phyloP scores from a whole-genome alignment of 495 filamentous ascomycete species.

The Xylaria longipes region DNA sequence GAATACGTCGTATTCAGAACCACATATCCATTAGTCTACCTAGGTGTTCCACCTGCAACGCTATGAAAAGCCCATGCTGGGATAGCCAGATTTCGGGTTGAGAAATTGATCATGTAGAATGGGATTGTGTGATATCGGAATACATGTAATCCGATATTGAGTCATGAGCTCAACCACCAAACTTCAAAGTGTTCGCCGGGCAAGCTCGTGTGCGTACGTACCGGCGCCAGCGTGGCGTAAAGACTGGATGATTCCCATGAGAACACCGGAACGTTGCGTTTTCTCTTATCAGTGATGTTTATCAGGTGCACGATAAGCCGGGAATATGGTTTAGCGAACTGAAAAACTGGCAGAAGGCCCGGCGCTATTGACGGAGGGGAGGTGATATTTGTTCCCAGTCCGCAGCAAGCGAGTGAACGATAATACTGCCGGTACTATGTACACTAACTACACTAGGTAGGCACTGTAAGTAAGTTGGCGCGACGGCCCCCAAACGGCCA shows the following conservation, averaged over 20 bases:
- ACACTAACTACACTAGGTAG: neutral
- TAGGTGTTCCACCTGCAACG: neutral
- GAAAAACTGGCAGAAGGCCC: slow-evolving; percentile 1
- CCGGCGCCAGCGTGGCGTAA: neutral
- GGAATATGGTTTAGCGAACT: neutral
- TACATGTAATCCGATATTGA: neutral
- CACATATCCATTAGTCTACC: neutral
- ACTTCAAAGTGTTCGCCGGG: neutral
- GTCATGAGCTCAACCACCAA: neutral
- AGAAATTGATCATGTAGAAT: neutral
- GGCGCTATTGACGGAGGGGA: slow-evolving; percentile 1
- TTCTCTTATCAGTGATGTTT: neutral
- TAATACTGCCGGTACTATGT: neutral
- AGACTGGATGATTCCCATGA: neutral
- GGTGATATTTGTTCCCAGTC: neutral
- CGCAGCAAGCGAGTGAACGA: neutral
- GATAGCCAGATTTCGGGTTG: neutral
- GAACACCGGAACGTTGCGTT: neutral
- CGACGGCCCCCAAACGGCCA: slow-evolving; percentile 15
- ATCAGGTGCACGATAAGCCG: neutral
- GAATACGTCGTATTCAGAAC: neutral
- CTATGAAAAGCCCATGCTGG: neutral
- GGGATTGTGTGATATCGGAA: neutral
- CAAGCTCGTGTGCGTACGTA: neutral
- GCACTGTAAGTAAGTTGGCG: neutral